Percentiles rank a stretch among this genome's conserved stretches.
These are phyloP conservation scores for Cyclotella sp. DNA, from an alignment of 108 stramenopile species.

Conservation along the genomic window DNA sequence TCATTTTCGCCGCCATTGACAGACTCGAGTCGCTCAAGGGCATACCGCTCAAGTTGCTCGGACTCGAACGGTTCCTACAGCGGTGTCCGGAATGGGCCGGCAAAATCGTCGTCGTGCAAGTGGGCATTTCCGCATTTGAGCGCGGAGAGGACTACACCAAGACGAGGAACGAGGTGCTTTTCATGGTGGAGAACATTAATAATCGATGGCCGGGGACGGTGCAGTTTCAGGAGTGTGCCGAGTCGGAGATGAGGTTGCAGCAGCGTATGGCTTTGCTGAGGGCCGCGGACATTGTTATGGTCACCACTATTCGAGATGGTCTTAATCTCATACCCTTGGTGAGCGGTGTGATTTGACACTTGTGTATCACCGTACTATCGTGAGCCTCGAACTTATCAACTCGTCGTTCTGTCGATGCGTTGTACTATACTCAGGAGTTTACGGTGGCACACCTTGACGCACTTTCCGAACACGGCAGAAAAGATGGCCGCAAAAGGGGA, in stretches of 20 bases:
- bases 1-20: constrained; percentile 94
- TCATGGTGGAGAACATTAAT: constrained; percentile 85
- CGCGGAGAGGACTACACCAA: constrained; percentile 88
- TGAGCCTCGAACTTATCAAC: constrained; percentile 50
- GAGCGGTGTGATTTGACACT: constrained; percentile 33
- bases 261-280: constrained; percentile 88
- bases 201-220: constrained; percentile 86
- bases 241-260: constrained; percentile 78
- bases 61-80: constrained; percentile 89
- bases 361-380: neutral
- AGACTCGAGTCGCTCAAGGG: constrained; percentile 95
- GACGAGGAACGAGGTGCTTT: constrained; percentile 80
- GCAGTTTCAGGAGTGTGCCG: constrained; percentile 88
- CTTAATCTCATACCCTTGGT: constrained; percentile 95
- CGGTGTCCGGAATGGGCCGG: constrained; percentile 90
- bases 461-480: constrained; percentile 66
- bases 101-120: constrained; percentile 96
- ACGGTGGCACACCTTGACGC: constrained; percentile 96
- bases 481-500: constrained; percentile 89
- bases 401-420: constrained; percentile 29
- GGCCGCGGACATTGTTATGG: constrained; percentile 86
- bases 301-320: constrained; percentile 97
- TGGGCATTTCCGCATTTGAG: constrained; percentile 88
- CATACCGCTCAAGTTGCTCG: constrained; percentile 95
- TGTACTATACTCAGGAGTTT: constrained; percentile 68